Evolutionary conservation across 352 stramenopile genomes (phyloP), one percentile per base, ranked within the genome.

Genomic region (Phytophthora pluvialis): DNA sequence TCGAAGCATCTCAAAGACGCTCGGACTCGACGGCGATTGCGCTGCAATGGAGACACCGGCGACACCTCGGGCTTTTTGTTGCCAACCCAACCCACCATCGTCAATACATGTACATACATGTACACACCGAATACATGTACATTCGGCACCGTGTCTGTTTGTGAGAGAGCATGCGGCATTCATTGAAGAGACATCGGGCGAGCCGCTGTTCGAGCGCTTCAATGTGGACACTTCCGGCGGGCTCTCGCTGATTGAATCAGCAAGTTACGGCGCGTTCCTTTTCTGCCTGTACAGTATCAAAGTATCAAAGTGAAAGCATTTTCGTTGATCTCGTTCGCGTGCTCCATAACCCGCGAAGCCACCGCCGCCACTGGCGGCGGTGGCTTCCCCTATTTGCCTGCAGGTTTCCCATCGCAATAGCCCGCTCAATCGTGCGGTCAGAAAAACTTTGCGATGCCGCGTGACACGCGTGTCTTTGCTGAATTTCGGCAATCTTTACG

Each of bases 391-490:
- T 36, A 36, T 15, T 36, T 56, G 31, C 32, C 43, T 8, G 28
- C 1, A 26, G 18, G 13, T 10, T 54, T 44, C 59, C 62, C 62
- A 68, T 68, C 60, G 26, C 18, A 29, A 18, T 21, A 49, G 49
- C n/a, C 25, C 53, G 52, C 42, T 56, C 52, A 39, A 52, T 18
- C 45, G 45, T 63, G 36, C 44, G n/a, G 51, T 42, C 44, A 40
- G 44, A 52, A 57, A 65, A 51, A 38, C 38, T 65, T 55, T 70
- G 39, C 61, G 50, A 64, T 48, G 45, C 15, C 28, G 31, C 46
- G 53, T 51, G 42, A 50, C 46, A 49, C 15, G 54, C 54, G 61
- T 70, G 39, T 60, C 61, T 65, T 58, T 65, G 55, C 38, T 21
- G 42, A 56, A 48, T 35, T 33, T 33, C 9, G 47, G 36, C 42